Conservation (phyloP, 2,329 filamentous ascomycete species). For the Tolypocladium album region DNA sequence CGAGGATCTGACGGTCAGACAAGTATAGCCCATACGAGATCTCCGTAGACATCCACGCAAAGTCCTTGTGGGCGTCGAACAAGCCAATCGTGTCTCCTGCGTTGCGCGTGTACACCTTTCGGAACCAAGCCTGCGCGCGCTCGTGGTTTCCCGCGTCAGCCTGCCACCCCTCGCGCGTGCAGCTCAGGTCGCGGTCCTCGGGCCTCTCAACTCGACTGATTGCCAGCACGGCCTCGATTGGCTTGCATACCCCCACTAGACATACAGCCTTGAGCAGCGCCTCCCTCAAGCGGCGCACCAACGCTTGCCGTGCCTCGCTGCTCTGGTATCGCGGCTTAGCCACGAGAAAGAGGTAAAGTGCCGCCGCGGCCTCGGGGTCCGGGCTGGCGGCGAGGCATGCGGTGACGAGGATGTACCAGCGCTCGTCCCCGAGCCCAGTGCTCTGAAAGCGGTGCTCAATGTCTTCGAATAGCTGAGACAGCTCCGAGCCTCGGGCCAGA, state of each 20-base stretch:
- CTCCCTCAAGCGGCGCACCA: not conserved
- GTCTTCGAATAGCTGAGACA: not conserved
- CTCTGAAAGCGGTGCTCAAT: not conserved
- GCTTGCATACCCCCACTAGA: not conserved
- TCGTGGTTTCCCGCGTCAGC: not conserved
- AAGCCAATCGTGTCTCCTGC: conserved; percentile 19
- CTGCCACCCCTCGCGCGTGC: not conserved
- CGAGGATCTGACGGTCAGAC: conserved; percentile 42
- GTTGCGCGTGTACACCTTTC: conserved; percentile 39
- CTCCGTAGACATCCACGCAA: conserved; percentile 38
- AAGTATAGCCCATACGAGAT: conserved; percentile 51
- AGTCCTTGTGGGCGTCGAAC: conserved; percentile 25
- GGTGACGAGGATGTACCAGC: conserved; percentile 6
- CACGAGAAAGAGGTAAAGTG: conserved; percentile 43
- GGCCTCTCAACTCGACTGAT: not conserved
- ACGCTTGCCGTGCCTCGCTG: not conserved
- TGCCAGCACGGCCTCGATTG: not conserved
- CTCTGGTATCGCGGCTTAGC: not conserved
- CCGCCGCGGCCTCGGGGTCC: conserved; percentile 33
- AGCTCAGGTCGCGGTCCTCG: not conserved
- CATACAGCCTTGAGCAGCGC: not conserved
- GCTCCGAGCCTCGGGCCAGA: not conserved
- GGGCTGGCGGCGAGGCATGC: conserved; percentile 3
- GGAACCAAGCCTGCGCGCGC: not conserved
- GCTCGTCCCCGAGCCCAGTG: not conserved